phyloP scores from a whole-genome alignment of 2,329 filamentous ascomycete species.

The Scytalidium lignicola region DNA sequence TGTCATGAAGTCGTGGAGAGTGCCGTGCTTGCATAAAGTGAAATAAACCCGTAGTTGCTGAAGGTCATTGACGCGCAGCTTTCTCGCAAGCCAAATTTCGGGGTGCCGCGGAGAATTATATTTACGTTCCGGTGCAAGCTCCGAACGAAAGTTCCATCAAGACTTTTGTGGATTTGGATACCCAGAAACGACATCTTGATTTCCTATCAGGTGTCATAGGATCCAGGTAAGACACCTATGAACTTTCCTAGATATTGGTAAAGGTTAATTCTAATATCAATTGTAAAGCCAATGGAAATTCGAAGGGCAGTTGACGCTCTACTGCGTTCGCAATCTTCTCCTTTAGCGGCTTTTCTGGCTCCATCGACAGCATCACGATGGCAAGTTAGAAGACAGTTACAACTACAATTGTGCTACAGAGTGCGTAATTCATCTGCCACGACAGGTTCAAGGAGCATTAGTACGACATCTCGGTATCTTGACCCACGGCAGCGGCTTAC shows the following conservation, averaged over 20 bases:
- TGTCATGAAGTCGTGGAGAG: too few species aligned
- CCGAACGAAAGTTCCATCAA: background rate
- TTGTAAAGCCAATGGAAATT: conserved; percentile 26
- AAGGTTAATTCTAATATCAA: conserved; percentile 6
- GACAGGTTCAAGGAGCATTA: conserved; percentile 6
- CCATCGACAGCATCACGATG: conserved; percentile 18
- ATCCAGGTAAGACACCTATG: background rate
- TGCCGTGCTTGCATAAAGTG: background rate
- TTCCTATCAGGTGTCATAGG: background rate
- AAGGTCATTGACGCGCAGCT: background rate
- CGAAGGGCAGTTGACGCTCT: conserved; percentile 26
- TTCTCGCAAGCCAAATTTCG: background rate
- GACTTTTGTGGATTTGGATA: background rate
- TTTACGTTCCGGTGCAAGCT: background rate
- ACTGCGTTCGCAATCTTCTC: conserved; percentile 23
- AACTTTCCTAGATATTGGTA: background rate
- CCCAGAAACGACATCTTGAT: background rate
- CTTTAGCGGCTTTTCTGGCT: conserved; percentile 21
- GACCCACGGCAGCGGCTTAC: background rate
- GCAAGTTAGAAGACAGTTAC: conserved; percentile 5
- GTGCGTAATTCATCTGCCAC: background rate
- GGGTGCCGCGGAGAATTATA: background rate
- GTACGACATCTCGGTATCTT: conserved; percentile 1
- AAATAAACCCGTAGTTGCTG: background rate
- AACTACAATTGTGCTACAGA: conserved; percentile 8